phyloP scores from a whole-genome alignment of 768 basidiomycete genomes.

The Boletus barrowsii region DNA sequence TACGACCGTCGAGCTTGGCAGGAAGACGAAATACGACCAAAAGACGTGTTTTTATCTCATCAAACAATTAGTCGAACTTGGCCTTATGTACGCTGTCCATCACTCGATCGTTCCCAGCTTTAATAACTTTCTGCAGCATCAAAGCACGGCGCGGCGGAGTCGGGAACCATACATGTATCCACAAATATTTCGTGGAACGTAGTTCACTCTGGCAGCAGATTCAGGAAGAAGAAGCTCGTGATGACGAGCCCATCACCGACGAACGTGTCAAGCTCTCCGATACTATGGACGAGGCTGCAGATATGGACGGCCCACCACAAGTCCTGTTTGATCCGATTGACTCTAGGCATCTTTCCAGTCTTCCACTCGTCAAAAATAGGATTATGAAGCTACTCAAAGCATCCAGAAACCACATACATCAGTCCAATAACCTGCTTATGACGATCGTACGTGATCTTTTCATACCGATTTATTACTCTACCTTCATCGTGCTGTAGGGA shows the following conservation, averaged over 20 bases:
- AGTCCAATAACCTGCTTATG: constrained; percentile 71
- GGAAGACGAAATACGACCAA: constrained; percentile 78
- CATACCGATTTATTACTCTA: not conserved
- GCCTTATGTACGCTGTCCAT: constrained; percentile 56
- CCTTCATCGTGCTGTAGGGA: constrained; percentile 47
- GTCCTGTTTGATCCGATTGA: constrained; percentile 73
- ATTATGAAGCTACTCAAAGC: constrained; percentile 69
- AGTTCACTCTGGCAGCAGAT: constrained; percentile 76
- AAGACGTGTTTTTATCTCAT: constrained; percentile 89
- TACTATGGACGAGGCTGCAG: constrained; percentile 21
- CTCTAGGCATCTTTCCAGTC: constrained; percentile 71
- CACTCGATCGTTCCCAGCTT: not conserved
- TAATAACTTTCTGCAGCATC: constrained; percentile 40
- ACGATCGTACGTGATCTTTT: constrained; percentile 54
- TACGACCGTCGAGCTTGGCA: constrained; percentile 74
- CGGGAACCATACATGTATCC: constrained; percentile 75
- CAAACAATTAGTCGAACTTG: constrained; percentile 68
- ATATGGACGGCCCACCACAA: constrained; percentile 18
- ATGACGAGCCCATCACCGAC: constrained; percentile 22
- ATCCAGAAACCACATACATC: constrained; percentile 68
- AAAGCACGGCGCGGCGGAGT: constrained; percentile 78
- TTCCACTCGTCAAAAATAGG: constrained; percentile 67
- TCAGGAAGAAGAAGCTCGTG: constrained; percentile 59
- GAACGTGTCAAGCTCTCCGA: constrained; percentile 11
- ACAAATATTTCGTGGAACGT: constrained; percentile 79